Evolutionary conservation across 1,284 basidiomycete species (phyloP).

Genomic region (Tausonia pullulans): DNA sequence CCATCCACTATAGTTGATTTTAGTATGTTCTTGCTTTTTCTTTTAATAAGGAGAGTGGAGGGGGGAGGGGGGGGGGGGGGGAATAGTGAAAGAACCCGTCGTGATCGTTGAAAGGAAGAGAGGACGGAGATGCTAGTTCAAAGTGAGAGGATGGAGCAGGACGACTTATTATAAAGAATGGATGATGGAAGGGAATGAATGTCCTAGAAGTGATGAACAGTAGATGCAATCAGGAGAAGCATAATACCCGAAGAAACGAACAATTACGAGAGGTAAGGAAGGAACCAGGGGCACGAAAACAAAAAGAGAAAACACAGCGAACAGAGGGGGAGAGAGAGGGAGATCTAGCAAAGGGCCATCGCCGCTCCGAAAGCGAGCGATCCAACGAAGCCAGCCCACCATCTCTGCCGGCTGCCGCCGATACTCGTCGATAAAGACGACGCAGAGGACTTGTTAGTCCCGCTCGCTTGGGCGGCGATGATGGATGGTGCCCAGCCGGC

Average conservation of each 20-base stretch:
- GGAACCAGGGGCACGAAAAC: neutral
- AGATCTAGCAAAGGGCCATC: neutral
- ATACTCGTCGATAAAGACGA: too few relatives aligned
- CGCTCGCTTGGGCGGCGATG: neutral
- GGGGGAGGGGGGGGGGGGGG: too few relatives aligned
- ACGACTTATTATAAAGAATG: too few relatives aligned
- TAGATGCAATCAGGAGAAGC: neutral
- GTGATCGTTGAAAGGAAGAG: neutral
- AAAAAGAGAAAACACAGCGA: constrained; percentile 11
- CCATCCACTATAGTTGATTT: too few relatives aligned
- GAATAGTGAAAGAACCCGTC: too few relatives aligned
- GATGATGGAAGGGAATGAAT: too few relatives aligned
- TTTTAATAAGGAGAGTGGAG: too few relatives aligned
- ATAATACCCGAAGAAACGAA: neutral
- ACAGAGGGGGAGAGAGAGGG: neutral
- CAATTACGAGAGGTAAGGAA: neutral
- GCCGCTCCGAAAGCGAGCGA: neutral
- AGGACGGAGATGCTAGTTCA: neutral
- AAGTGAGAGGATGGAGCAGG: neutral
- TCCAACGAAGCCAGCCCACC: too few relatives aligned
- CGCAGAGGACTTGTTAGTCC: too few relatives aligned
- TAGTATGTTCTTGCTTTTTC: too few relatives aligned
- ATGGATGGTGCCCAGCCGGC: neutral
- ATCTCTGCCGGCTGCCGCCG: too few relatives aligned
- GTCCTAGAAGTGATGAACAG: too few relatives aligned